Percentiles rank a stretch among this genome's conserved stretches.
phyloP scores from a whole-genome alignment of 495 filamentous ascomycete genomes.

The Pseudoneurospora amorphoporcata region DNA sequence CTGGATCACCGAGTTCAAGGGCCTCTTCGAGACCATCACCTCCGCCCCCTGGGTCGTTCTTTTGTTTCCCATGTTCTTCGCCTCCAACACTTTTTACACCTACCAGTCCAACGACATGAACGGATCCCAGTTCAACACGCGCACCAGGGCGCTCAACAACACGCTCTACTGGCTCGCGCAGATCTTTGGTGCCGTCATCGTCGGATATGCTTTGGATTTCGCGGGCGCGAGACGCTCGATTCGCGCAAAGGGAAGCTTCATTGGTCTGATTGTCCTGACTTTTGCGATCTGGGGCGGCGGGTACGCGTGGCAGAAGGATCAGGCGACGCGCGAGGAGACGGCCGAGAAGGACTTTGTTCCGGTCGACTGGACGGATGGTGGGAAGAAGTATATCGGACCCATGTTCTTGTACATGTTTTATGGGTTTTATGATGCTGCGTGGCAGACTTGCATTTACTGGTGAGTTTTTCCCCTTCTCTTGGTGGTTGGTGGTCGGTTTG shows the following conservation, averaged over 20 bases:
- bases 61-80: slow-evolving; percentile 81
- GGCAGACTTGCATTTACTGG: slow-evolving; percentile 85
- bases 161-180: slow-evolving; percentile 81
- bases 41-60: slow-evolving; percentile 68
- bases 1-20: slow-evolving; percentile 66
- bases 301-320: slow-evolving; percentile 62
- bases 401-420: slow-evolving; percentile 94
- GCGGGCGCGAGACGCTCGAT: slow-evolving; percentile 51
- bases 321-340: slow-evolving; percentile 38
- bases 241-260: slow-evolving; percentile 65
- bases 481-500: too few species aligned
- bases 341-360: slow-evolving; percentile 24
- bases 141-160: slow-evolving; percentile 74
- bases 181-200: slow-evolving; percentile 71
- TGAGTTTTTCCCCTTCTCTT: slow-evolving; percentile 28
- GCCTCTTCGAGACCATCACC: slow-evolving; percentile 64
- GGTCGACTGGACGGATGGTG: slow-evolving; percentile 53
- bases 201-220: slow-evolving; percentile 68
- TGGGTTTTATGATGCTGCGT: slow-evolving; percentile 79
- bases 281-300: slow-evolving; percentile 84
- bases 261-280: slow-evolving; percentile 58
- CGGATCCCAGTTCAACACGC: slow-evolving; percentile 65
- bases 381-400: slow-evolving; percentile 55
- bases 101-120: slow-evolving; percentile 57
- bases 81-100: slow-evolving; percentile 74